Conservation (phyloP, 176 grass and related monocot species). For the Juncus inflexus region DNA sequence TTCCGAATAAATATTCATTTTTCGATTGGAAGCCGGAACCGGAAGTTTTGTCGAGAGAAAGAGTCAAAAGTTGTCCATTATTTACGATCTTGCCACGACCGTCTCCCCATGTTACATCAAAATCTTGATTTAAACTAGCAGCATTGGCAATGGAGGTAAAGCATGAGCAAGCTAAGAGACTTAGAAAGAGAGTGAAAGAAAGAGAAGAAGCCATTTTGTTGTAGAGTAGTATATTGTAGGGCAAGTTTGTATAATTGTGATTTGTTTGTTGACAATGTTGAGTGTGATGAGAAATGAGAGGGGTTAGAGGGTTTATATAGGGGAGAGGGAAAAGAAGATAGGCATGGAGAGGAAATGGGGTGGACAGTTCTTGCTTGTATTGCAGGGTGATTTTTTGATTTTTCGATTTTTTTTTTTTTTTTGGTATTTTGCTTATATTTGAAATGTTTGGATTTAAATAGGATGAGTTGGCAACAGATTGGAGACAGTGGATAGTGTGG, state of each 20-base stretch:
- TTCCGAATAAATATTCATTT: constrained; percentile 79
- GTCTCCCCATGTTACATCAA: constrained; percentile 79
- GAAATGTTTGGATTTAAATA: constrained; percentile 18
- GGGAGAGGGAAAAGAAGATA: constrained; percentile 22
- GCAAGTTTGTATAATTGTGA: not conserved
- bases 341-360: not conserved
- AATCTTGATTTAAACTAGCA: constrained; percentile 54
- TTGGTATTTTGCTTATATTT: constrained; percentile 1
- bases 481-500: constrained; percentile 8
- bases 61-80: constrained; percentile 49
- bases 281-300: constrained; percentile 16
- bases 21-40: constrained; percentile 83
- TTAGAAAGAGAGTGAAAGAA: constrained; percentile 1
- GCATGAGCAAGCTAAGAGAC: constrained; percentile 12
- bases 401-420: not conserved
- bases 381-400: too few species aligned
- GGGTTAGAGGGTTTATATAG: constrained; percentile 55
- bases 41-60: constrained; percentile 57
- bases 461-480: constrained; percentile 56
- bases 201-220: constrained; percentile 18
- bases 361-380: constrained; percentile 23
- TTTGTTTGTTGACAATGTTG: not conserved
- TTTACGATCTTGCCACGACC: constrained; percentile 54
- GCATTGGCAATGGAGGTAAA: constrained; percentile 20
- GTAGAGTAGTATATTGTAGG: not conserved